These are phyloP conservation scores for Lentinula novae-zelandiae DNA, from an alignment of 1,284 basidiomycete species.

Conservation along the genomic window DNA sequence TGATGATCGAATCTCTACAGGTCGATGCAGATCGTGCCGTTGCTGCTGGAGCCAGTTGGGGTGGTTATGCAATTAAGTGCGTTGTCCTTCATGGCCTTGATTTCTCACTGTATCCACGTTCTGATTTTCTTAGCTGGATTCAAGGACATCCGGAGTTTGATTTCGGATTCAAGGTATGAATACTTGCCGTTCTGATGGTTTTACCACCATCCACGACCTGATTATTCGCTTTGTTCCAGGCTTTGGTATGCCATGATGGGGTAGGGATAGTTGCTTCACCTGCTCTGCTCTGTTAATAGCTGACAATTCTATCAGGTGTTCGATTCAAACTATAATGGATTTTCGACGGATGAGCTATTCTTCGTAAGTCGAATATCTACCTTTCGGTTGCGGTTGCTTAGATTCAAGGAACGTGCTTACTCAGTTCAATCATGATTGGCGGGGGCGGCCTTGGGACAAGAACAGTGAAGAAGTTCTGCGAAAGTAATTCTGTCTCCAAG, in stretches of 20 bases:
- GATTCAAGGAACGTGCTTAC: not conserved
- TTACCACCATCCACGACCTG: not conserved
- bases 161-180: slow-evolving; percentile 71
- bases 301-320: slow-evolving; percentile 44
- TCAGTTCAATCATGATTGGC: slow-evolving; percentile 13
- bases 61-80: slow-evolving; percentile 82
- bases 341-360: slow-evolving; percentile 84
- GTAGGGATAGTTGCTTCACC: slow-evolving; percentile 34
- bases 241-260: slow-evolving; percentile 86
- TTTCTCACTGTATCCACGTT: slow-evolving; percentile 8
- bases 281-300: not conserved
- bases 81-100: slow-evolving; percentile 16
- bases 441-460: slow-evolving; percentile 10
- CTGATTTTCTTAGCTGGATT: slow-evolving; percentile 68
- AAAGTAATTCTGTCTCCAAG: slow-evolving; percentile 37
- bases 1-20: slow-evolving; percentile 31
- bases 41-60: slow-evolving; percentile 79
- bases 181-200: not conserved
- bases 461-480: slow-evolving; percentile 41
- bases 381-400: not conserved
- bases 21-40: slow-evolving; percentile 80
- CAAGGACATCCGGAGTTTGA: slow-evolving; percentile 86
- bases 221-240: slow-evolving; percentile 29
- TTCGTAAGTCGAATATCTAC: slow-evolving; percentile 51
- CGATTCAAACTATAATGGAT: slow-evolving; percentile 69